Percentiles rank a stretch among this genome's conserved stretches.
Evolutionary conservation across 139 green algal species (phyloP).

Genomic region (Desmodesmus armatus): DNA sequence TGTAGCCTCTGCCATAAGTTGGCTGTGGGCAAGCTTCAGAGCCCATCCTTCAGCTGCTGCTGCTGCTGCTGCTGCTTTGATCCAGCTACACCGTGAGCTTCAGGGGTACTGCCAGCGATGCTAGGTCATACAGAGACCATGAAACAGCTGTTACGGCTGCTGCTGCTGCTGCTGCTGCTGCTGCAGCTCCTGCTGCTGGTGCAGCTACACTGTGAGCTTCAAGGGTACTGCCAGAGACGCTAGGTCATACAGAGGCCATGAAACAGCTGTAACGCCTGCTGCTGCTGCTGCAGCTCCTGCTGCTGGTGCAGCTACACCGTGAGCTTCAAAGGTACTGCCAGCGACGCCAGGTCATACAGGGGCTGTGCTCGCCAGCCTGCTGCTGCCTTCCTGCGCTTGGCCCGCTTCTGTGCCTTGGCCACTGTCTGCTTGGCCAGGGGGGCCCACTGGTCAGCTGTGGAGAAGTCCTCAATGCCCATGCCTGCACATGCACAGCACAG

Average conservation of each 20-base stretch:
- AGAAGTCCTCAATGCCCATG: constrained; percentile 89
- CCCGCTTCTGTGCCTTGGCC: neutral
- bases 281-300: neutral
- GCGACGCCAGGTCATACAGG: constrained; percentile 16
- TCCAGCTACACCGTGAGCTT: neutral
- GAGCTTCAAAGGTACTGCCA: constrained; percentile 2
- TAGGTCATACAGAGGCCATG: too few relatives aligned
- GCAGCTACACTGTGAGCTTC: neutral
- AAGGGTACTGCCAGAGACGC: too few relatives aligned
- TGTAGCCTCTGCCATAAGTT: too few relatives aligned
- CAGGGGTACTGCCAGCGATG: too few relatives aligned
- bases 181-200: too few relatives aligned
- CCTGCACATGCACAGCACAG: too few relatives aligned
- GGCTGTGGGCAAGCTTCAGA: too few relatives aligned
- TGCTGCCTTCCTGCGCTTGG: neutral
- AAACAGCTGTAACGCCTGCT: neutral
- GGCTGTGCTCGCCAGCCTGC: neutral
- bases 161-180: neutral
- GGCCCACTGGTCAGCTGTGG: constrained; percentile 78
- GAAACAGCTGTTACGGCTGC: neutral
- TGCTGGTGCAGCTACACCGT: constrained; percentile 9
- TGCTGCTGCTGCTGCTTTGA: too few relatives aligned
- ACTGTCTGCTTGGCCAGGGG: constrained; percentile 72
- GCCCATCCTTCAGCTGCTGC: too few relatives aligned
- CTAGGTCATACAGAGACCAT: too few relatives aligned